Conservation (phyloP, 75 land plant genomes). For the Pinus albicaulis region DNA sequence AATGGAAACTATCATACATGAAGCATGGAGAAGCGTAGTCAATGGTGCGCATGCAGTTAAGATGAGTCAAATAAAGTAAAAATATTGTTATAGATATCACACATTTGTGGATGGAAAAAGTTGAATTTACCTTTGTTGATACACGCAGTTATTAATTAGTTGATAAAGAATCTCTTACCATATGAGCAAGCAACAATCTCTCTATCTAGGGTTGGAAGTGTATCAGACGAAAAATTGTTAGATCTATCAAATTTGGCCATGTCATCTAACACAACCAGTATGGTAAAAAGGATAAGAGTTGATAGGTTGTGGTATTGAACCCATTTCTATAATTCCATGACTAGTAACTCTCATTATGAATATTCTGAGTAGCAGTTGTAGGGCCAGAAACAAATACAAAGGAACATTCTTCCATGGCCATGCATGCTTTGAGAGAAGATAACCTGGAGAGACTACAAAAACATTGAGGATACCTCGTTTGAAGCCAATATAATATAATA, state of each 20-base stretch:
- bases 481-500: slow-evolving; percentile 31
- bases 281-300: slow-evolving; percentile 27
- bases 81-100: no score
- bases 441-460: slow-evolving; percentile 23
- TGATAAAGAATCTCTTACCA: no score
- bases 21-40: no score
- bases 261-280: slow-evolving; percentile 16
- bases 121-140: no score
- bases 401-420: slow-evolving; percentile 21
- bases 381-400: background rate
- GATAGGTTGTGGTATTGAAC: slow-evolving; percentile 34
- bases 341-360: slow-evolving; percentile 34
- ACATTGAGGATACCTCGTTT: slow-evolving; percentile 25
- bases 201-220: background rate
- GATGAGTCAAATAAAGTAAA: no score
- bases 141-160: no score
- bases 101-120: no score
- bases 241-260: slow-evolving; percentile 29
- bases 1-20: no score
- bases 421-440: slow-evolving; percentile 19
- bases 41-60: no score
- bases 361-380: slow-evolving; percentile 6
- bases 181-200: no score
- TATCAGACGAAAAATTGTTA: slow-evolving; percentile 17
- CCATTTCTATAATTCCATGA: slow-evolving; percentile 23